Percentiles rank a stretch among this genome's conserved stretches.
These are phyloP conservation scores for Cystobasidium onofrii DNA, from an alignment of 768 basidiomycete genomes.

Conservation along the genomic window DNA sequence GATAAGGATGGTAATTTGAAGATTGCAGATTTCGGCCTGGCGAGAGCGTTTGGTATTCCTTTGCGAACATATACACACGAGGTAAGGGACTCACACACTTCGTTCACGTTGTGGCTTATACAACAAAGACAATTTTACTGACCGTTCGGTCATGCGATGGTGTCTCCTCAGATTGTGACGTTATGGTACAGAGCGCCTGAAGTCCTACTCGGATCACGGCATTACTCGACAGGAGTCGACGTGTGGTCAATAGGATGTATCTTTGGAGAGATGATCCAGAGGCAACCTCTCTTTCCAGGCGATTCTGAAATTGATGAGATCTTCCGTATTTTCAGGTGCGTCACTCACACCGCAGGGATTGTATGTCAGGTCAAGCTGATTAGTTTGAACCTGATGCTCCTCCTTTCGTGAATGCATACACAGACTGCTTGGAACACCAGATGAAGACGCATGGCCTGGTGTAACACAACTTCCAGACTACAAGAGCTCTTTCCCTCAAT, in stretches of 20 bases:
- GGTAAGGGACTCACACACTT: conserved; percentile 52
- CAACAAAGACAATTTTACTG: no score
- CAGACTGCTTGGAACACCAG: conserved; percentile 89
- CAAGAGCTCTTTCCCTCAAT: conserved; percentile 93
- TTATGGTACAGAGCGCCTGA: conserved; percentile 99
- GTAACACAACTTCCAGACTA: conserved; percentile 82
- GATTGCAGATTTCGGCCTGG: conserved; percentile 91
- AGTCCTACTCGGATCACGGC: conserved; percentile 85
- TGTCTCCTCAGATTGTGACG: conserved; percentile 98
- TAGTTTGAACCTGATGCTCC: no score
- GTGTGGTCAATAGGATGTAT: conserved; percentile 99
- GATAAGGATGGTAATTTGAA: conserved; percentile 83
- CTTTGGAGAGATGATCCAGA: conserved; percentile 84
- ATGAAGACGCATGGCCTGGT: conserved; percentile 84
- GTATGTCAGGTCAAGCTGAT: no score
- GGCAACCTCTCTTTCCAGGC: conserved; percentile 63
- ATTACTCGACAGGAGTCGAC: conserved; percentile 95
- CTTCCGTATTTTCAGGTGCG: conserved; percentile 94
- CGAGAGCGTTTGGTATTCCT: conserved; percentile 94
- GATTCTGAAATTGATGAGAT: conserved; percentile 99
- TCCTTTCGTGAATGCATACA: no score
- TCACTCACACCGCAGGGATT: no score
- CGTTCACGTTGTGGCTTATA: no score
- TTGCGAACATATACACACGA: conserved; percentile 99
- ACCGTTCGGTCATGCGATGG: no score